Base-by-base conservation (phyloP, 2,329 filamentous ascomycete species). In the Microcyclospora tardicrescens region DNA sequence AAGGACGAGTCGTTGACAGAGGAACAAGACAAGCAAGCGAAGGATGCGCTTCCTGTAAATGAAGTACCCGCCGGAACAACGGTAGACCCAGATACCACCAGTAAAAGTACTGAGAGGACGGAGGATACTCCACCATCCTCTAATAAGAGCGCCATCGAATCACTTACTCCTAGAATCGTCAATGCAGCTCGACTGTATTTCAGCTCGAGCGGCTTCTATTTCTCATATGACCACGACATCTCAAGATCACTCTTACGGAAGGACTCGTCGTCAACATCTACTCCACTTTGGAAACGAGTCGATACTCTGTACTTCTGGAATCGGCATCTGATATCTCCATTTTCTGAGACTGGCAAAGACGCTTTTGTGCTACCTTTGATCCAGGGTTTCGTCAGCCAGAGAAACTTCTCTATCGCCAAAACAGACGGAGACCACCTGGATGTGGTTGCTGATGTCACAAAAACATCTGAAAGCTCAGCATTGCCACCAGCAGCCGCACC, bases 331-430 rank as follows among this genome's bases (percentile, higher is more conserved):
- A 64, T 84, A 16, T 63, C 72, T 19, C 79, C 82, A 0, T 86
- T 98, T 44, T 73, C 85, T 35, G 72, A 82, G 13, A 70, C 73
- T n/a, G 78, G 81, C 1, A 75, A 84, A 15, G 75, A 85, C 50
- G 66, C 68, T 0, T 71, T 93, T 38, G 70, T 81, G 1, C 63
- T 96, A 15, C 91, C 91, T 2, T 51, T 98, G 3, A 82, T 98
- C 62, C 91, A 96, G 61, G 91, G 91, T 0, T 98, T 96, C 50
- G 76, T 98, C 14, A 89, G 89, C 1, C 91, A 96, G 60, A 71
- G 76, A 45, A 68, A 77, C 2, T 96, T 98, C 56, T 72, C 78
- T 8, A 50, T 59, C 31, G 43, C 43, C 12, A 40, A 45, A 16
- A 47, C 46, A 3, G 38, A 44, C 9, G 45, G 38, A 42, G 53